Conservation (phyloP, 2,329 filamentous ascomycete genomes). For the Diaporthe velutina region DNA sequence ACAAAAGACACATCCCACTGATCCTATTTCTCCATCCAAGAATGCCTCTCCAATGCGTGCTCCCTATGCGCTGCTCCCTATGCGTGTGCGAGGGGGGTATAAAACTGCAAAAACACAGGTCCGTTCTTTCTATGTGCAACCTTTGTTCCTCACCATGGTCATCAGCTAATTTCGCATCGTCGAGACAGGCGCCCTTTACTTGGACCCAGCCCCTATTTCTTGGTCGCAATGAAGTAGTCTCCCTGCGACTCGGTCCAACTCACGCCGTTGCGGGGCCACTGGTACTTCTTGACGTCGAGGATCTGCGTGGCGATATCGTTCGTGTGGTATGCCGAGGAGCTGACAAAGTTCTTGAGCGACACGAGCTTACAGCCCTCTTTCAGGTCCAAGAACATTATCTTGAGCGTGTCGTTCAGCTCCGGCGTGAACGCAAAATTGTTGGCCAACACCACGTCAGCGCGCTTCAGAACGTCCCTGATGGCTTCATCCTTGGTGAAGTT, state of each 20-base stretch:
- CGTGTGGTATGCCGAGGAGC: constrained; percentile 77
- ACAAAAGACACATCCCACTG: neutral
- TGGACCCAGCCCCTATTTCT: constrained; percentile 62
- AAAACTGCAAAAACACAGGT: constrained; percentile 31
- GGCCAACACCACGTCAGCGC: constrained; percentile 94
- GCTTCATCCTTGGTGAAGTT: constrained; percentile 83
- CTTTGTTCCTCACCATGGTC: neutral
- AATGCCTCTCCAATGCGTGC: constrained; percentile 12
- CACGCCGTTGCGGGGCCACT: constrained; percentile 78
- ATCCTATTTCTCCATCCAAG: constrained; percentile 11
- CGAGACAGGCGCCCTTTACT: neutral
- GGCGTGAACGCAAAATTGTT: constrained; percentile 98
- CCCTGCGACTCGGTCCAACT: constrained; percentile 92
- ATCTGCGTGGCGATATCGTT: constrained; percentile 85
- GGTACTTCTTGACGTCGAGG: constrained; percentile 74
- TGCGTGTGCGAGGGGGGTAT: constrained; percentile 34
- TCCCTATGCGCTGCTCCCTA: constrained; percentile 29
- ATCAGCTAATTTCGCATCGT: neutral
- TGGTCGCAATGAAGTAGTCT: constrained; percentile 88
- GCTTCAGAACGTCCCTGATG: constrained; percentile 80
- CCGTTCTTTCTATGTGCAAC: constrained; percentile 11
- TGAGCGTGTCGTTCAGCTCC: constrained; percentile 84
- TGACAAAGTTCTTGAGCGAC: constrained; percentile 92
- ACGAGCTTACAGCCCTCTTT: constrained; percentile 92
- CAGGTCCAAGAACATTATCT: constrained; percentile 92